Base-by-base conservation (phyloP, 2,329 filamentous ascomycete species). In the Ramichloridium luteum region DNA sequence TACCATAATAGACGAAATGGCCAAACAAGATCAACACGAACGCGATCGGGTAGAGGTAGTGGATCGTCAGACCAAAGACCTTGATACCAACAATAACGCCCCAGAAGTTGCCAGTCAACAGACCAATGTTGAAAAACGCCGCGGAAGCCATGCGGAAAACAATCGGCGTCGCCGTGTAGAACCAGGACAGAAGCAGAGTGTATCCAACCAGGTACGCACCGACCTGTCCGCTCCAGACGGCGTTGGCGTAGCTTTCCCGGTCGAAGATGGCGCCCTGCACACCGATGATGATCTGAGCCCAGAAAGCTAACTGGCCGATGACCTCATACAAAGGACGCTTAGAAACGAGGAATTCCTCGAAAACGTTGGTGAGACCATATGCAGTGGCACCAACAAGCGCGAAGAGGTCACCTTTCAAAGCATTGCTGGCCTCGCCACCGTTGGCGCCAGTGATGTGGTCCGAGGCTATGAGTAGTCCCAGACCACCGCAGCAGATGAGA, bases 71-170 rank as follows among this genome's bases (percentile, higher is more conserved):
- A 27, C 78, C 74, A 51, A 98, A 93, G 29, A 96, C 81, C 53
- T 77, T 71, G 45, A 92, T 74, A 30, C 90, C 90, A 47, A 98
- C 88, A 45, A 92, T 80, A 40, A 93, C 80, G 43, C 85, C 86
- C 90, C 90, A 98, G 63, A 96, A 96, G 61, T 93, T 94, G 47
- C 77, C 83, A 2, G 90, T 96, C 38, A 98, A 67, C 43, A 98
- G 65, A 5, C 80, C 88, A 50, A 96, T 93, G 59, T 98, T 93
- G 66, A 94, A 92, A 61, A 98, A 94, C 13, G 86, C 88, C 3
- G 90, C 90, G 11, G 74, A 81, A 16, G 80, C 80, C 63, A 96
- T 80, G 43, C 90, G 82, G 59, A 96, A 77, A 41, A 98, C 70
- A 33, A 96, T 62, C 0, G 90, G 90, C 0, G 81, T 85, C 3